phyloP scores from a whole-genome alignment of 2,329 filamentous ascomycete species.

The Penicillium italicum region DNA sequence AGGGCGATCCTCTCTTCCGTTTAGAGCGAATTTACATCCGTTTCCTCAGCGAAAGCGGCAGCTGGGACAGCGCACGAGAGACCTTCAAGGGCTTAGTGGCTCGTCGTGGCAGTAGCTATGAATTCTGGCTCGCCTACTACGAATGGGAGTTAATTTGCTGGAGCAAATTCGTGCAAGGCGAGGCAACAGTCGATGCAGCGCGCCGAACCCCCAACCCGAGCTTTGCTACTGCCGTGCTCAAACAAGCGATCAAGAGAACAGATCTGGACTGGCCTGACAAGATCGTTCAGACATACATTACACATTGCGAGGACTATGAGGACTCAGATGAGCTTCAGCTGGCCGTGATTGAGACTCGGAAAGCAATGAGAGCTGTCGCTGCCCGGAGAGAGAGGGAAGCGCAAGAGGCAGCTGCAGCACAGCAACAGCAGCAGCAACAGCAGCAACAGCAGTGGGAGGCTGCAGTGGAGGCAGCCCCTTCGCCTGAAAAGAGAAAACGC shows the following conservation, averaged over 20 bases:
- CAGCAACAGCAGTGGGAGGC: conserved; percentile 23
- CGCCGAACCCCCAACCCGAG: conserved; percentile 63
- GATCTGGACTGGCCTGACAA: conserved; percentile 51
- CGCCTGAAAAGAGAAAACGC: conserved; percentile 65
- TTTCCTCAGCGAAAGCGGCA: conserved; percentile 79
- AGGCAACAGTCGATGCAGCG: conserved; percentile 51
- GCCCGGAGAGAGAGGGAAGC: conserved; percentile 65
- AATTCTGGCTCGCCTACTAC: conserved; percentile 93
- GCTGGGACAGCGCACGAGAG: conserved; percentile 69
- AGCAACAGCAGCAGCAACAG: conserved; percentile 18
- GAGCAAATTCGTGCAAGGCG: conserved; percentile 55
- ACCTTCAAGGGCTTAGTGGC: conserved; percentile 71
- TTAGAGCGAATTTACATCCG: conserved; percentile 90
- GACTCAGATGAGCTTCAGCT: conserved; percentile 69
- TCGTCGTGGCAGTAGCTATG: conserved; percentile 72
- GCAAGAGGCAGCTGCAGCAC: conserved; percentile 50
- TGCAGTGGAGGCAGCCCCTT: conserved; percentile 16
- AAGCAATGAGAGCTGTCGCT: conserved; percentile 60
- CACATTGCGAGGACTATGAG: conserved; percentile 82
- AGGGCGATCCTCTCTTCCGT: conserved; percentile 83
- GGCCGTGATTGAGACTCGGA: conserved; percentile 70
- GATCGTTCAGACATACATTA: conserved; percentile 46
- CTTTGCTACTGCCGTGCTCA: conserved; percentile 71
- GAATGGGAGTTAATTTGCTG: conserved; percentile 82
- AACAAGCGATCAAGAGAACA: conserved; percentile 60